These are phyloP conservation scores for Spinellus fusiger DNA, from an alignment of 192 early-diverging fungal genomes.

Conservation along the genomic window DNA sequence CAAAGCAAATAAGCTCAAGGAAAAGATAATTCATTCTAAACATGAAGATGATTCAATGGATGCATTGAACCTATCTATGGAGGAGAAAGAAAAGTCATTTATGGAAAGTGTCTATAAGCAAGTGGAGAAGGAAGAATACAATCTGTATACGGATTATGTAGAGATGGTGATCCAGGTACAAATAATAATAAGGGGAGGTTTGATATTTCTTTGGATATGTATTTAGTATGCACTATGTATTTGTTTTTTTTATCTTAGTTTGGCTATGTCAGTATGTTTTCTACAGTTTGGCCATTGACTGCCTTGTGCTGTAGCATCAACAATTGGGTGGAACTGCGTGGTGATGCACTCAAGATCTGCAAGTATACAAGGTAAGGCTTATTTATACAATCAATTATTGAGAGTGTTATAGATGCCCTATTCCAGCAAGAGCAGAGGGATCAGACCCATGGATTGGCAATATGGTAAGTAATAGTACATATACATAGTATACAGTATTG, in stretches of 20 bases:
- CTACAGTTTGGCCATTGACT: slow-evolving; percentile 78
- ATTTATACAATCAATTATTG: neutral
- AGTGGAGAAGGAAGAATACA: slow-evolving; percentile 65
- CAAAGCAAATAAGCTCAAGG: slow-evolving; percentile 12
- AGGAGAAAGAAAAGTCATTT: slow-evolving; percentile 36
- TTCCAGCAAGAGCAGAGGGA: slow-evolving; percentile 27
- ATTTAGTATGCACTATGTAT: too few relatives aligned
- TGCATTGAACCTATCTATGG: too few relatives aligned
- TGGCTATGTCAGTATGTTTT: slow-evolving; percentile 83
- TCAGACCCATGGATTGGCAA: slow-evolving; percentile 35
- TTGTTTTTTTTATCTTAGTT: slow-evolving; percentile 58
- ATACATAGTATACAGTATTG: neutral
- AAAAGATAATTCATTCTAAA: slow-evolving; percentile 1
- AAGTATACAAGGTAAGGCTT: slow-evolving; percentile 49
- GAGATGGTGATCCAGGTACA: slow-evolving; percentile 87
- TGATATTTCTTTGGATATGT: neutral
- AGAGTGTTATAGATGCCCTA: slow-evolving; percentile 28
- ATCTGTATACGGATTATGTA: slow-evolving; percentile 83
- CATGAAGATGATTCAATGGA: slow-evolving; percentile 24
- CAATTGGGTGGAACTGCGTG: slow-evolving; percentile 87
- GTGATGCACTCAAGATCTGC: slow-evolving; percentile 89
- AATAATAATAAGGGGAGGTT: neutral
- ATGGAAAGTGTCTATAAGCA: slow-evolving; percentile 53
- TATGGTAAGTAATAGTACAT: slow-evolving; percentile 14
- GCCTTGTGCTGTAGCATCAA: slow-evolving; percentile 78